Evolutionary conservation across 768 basidiomycete species (phyloP).

Genomic region (Podaxis sp.): DNA sequence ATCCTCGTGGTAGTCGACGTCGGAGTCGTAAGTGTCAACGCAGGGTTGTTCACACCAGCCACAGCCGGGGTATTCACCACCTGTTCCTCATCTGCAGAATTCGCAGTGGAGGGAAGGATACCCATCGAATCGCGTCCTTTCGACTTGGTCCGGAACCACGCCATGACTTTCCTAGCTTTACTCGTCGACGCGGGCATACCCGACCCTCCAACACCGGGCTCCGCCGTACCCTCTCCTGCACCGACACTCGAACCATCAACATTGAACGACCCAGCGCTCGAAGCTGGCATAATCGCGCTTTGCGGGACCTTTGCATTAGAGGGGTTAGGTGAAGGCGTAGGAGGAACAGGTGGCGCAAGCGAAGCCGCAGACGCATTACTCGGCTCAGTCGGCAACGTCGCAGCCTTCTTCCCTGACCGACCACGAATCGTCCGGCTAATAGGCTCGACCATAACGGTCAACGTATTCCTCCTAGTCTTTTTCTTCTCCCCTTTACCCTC

Average conservation of each 20-base stretch:
- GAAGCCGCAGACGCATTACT: not conserved
- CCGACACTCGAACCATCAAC: slow-evolving; percentile 18
- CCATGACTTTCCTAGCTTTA: slow-evolving; percentile 95
- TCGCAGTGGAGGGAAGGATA: slow-evolving; percentile 16
- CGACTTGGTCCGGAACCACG: slow-evolving; percentile 89
- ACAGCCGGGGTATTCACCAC: slow-evolving; percentile 26
- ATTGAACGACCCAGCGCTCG: slow-evolving; percentile 3
- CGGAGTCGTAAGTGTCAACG: slow-evolving; percentile 30
- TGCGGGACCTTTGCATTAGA: not conserved
- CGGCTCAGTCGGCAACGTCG: slow-evolving; percentile 24
- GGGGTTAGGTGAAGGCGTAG: slow-evolving; percentile 1
- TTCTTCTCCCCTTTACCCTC: slow-evolving; percentile 32
- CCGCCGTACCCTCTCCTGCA: slow-evolving; percentile 12
- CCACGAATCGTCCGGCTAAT: slow-evolving; percentile 57
- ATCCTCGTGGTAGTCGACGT: slow-evolving; percentile 20
- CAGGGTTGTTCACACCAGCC: slow-evolving; percentile 21
- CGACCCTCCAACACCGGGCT: slow-evolving; percentile 20
- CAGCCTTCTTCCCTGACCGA: slow-evolving; percentile 33
- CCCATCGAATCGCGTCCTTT: slow-evolving; percentile 46
- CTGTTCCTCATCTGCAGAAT: slow-evolving; percentile 21
- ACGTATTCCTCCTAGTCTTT: slow-evolving; percentile 74
- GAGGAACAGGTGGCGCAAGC: slow-evolving; percentile 6
- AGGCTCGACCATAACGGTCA: slow-evolving; percentile 86
- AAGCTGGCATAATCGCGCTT: not conserved
- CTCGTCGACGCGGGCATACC: slow-evolving; percentile 72